Evolutionary conservation across 192 early-diverging fungal genomes (phyloP).

Genomic region (Backusella sp.): DNA sequence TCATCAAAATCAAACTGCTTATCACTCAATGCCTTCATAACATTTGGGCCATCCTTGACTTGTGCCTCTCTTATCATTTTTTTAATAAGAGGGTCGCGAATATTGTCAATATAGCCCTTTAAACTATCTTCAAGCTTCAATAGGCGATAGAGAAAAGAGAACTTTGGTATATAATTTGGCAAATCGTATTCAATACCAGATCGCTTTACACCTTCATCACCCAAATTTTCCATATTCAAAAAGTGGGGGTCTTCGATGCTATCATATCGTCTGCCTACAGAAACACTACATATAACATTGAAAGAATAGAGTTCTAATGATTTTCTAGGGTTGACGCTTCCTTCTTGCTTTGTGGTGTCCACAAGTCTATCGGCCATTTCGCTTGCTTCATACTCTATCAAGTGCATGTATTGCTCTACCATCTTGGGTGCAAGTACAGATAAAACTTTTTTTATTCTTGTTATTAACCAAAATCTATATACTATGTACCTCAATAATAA

Average conservation of each 20-base stretch:
- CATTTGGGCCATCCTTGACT: neutral
- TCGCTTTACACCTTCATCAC: neutral
- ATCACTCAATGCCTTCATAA: neutral
- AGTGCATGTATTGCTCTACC: neutral
- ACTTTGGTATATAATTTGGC: neutral
- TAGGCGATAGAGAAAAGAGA: neutral
- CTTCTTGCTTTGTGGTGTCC: neutral
- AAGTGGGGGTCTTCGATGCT: neutral
- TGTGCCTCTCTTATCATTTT: slow-evolving; percentile 6
- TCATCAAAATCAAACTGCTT: neutral
- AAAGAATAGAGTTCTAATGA: neutral
- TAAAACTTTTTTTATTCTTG: neutral
- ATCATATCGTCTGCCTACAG: neutral
- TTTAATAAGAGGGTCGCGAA: neutral
- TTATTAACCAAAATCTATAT: neutral
- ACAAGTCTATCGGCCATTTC: neutral
- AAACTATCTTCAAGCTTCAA: neutral
- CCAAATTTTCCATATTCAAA: neutral
- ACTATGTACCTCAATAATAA: neutral
- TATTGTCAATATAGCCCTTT: neutral
- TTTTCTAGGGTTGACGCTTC: neutral
- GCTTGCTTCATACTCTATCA: neutral
- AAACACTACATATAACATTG: neutral
- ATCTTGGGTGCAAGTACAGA: slow-evolving; percentile 7
- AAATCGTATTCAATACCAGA: slow-evolving; percentile 1